phyloP scores from a whole-genome alignment of 2,329 filamentous ascomycete species.

The Cordyceps fumosorosea region DNA sequence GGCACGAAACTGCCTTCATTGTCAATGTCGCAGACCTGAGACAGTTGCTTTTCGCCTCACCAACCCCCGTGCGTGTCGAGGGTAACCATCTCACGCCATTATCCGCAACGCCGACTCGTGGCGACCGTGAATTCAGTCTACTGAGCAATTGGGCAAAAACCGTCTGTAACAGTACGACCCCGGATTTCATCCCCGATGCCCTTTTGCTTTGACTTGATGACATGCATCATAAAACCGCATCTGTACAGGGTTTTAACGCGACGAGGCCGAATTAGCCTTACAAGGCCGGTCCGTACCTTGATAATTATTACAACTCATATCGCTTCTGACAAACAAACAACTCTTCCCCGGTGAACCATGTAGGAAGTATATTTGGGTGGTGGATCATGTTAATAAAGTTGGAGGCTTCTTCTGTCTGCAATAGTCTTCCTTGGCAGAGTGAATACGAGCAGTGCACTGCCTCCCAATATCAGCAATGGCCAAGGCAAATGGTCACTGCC shows the following conservation, averaged over 20 bases:
- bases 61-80: too few species aligned
- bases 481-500: too few species aligned
- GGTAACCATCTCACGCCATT: too few species aligned
- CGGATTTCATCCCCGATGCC: too few species aligned
- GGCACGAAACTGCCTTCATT: background rate
- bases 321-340: background rate
- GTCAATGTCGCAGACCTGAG: conserved; percentile 7
- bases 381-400: background rate
- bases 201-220: too few species aligned
- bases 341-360: background rate
- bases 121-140: too few species aligned
- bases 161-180: too few species aligned
- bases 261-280: background rate
- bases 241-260: background rate
- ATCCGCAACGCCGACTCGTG: too few species aligned
- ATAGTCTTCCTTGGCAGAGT: background rate
- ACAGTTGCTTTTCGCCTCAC: background rate
- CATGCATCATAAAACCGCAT: too few species aligned
- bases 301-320: background rate
- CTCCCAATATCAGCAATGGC: background rate
- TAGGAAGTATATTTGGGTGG: background rate
- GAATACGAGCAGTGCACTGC: conserved; percentile 4
- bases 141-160: too few species aligned
- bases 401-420: background rate
- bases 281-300: background rate